These are phyloP conservation scores for Galerina marginata DNA, from an alignment of 768 basidiomycete species.

Conservation along the genomic window DNA sequence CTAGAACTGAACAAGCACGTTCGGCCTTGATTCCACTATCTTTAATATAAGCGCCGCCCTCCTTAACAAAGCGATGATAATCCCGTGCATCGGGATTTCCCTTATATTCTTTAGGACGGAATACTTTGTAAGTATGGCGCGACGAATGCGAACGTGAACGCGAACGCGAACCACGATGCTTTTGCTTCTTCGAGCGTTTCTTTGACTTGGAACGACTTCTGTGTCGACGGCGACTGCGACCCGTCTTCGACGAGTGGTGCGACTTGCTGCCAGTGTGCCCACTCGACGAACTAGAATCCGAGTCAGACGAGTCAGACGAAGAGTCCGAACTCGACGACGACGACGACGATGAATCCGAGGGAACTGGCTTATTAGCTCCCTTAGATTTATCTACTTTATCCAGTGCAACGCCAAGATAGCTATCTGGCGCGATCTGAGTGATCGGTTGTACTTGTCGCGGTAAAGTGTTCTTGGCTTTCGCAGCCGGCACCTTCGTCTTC, in stretches of 20 bases:
- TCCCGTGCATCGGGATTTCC: constrained; percentile 12
- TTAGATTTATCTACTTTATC: not conserved
- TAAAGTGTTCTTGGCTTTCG: not conserved
- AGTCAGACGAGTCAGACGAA: not conserved
- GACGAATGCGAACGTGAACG: not conserved
- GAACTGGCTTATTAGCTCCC: not conserved
- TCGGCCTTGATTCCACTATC: constrained; percentile 10
- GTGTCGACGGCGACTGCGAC: not conserved
- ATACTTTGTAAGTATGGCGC: not conserved
- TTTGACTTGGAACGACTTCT: not conserved
- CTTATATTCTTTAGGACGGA: constrained; percentile 13
- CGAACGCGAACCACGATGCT: not conserved
- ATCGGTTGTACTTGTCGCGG: not conserved
- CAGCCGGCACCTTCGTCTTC: not conserved
- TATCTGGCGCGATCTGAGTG: not conserved
- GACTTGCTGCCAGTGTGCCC: not conserved
- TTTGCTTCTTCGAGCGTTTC: not conserved
- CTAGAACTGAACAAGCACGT: constrained; percentile 12
- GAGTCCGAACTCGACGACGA: not conserved
- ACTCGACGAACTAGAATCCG: not conserved
- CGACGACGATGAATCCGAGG: not conserved
- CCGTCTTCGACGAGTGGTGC: not conserved
- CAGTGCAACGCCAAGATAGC: not conserved
- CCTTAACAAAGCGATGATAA: constrained; percentile 20
- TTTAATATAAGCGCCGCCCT: constrained; percentile 12